phyloP scores from a whole-genome alignment of 2,329 filamentous ascomycete species.

The Cadophora malorum region DNA sequence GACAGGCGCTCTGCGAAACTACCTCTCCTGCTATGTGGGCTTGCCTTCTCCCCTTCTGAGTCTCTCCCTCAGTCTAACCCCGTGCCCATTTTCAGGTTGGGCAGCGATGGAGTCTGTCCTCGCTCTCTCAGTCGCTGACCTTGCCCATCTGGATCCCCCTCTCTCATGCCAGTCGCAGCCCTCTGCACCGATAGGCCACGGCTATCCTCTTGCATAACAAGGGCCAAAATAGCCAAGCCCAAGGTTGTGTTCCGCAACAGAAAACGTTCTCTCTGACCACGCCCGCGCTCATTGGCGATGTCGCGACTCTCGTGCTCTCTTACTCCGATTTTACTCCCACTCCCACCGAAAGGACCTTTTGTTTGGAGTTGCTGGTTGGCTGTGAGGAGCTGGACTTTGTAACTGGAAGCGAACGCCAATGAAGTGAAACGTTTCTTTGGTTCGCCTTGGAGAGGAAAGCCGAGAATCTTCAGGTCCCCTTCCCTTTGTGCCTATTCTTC shows the following conservation, averaged over 20 bases:
- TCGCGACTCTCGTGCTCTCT: conserved; percentile 12
- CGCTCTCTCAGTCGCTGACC: conserved; percentile 17
- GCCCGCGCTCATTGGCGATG: conserved; percentile 7
- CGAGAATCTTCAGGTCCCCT: background rate
- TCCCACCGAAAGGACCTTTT: conserved; percentile 1
- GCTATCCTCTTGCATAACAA: conserved; percentile 11
- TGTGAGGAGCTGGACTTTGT: background rate
- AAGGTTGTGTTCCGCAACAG: conserved; percentile 15
- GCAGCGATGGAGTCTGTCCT: conserved; percentile 14
- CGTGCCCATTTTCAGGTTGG: conserved; percentile 16
- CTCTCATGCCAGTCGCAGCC: conserved; percentile 9
- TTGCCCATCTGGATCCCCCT: conserved; percentile 6
- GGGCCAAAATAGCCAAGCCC: conserved; percentile 10
- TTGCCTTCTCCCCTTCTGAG: background rate
- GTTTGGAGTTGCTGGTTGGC: conserved; percentile 12
- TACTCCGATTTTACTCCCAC: background rate
- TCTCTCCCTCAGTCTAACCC: background rate
- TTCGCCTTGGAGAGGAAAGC: conserved; percentile 3
- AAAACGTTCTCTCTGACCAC: conserved; percentile 9
- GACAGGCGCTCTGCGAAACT: conserved; percentile 6
- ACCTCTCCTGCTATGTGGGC: conserved; percentile 1
- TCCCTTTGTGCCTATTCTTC: conserved; percentile 2
- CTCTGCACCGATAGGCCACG: conserved; percentile 15
- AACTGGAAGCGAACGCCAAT: conserved; percentile 8
- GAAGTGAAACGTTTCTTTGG: conserved; percentile 1